Evolutionary conservation across 2,329 filamentous ascomycete species (phyloP), one percentile per base, ranked within the genome.

Genomic region (Aspergillus sojae): DNA sequence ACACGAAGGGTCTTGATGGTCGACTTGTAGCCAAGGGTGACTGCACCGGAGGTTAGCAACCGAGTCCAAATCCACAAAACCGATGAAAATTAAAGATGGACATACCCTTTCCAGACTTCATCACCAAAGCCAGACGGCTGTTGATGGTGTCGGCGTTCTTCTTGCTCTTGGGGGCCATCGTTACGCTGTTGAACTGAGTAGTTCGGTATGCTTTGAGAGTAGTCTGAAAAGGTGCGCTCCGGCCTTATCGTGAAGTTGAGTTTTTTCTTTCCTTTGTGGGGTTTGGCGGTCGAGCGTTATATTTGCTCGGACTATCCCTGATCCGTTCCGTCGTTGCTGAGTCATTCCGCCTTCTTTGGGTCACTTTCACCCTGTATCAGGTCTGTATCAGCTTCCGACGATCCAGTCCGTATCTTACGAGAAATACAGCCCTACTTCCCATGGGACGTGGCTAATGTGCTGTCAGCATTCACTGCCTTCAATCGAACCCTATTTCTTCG

Each of bases 1-100:
- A 69, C 67, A 78, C 94, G 92, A 75, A 98, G 91, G 74, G 86
- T 86, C 91, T 98, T 96, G 79, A 95, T 87, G 79, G 87, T 94
- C 69, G 89, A 91, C 85, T 94, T 94, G 88, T 94, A 94, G 77
- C 93, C 93, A 71, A 96, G 88, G 70, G 88, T 93, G 86, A 97
- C 93, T 87, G 60, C 12, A 48, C 4, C 53, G 5, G 21, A n/a
- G 53, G 10, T 68, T 66, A 68, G 66, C 46, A 52, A 46, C 30
- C 14, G 32, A 60, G 32, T n/a, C 30, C 11, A 1, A 34, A 28
- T 39, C 36, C 14, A 50, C 32, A 57, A 56, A 36, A 46, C n/a
- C 6, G 26, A n/a, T 14, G n/a, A 52, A 50, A 48, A 32, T 60
- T 53, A 48, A 5, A 10, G 26, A 45, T 61, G 30, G 41, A 64